A percentile compares a stretch with the other conserved stretches of the same genome.
Evolutionary conservation across 345 rosid genomes (phyloP).

Genomic region (Erysimum cheiranthoides): DNA sequence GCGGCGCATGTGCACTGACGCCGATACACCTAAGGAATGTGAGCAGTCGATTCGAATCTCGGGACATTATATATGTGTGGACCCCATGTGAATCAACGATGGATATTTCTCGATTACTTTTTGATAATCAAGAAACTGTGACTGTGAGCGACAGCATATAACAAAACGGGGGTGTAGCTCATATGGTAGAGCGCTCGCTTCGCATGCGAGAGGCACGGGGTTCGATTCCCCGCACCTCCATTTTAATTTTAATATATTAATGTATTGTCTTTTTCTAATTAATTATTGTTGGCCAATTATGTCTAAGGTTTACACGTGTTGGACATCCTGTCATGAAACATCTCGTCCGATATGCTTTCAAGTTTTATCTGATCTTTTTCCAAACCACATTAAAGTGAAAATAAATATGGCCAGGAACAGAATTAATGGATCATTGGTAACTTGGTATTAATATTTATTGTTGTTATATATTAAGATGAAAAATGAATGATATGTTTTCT

Average conservation of each 20-base stretch:
- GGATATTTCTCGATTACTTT: neutral
- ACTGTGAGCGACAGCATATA: accelerated
- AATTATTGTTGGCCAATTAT: neutral
- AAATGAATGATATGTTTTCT: neutral
- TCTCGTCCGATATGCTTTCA: neutral
- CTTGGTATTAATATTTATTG: neutral
- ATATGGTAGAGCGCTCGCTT: slow-evolving; percentile 91
- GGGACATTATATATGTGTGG: slow-evolving; percentile 2
- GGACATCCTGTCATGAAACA: neutral
- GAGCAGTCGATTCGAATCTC: slow-evolving; percentile 15
- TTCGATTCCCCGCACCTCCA: slow-evolving; percentile 75
- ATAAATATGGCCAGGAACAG: neutral
- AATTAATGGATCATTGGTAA: neutral
- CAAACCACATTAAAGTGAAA: neutral
- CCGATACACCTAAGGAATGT: slow-evolving; percentile 28
- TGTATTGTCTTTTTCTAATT: neutral
- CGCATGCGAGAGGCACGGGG: slow-evolving; percentile 93
- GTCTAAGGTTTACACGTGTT: neutral
- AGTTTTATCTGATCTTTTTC: neutral
- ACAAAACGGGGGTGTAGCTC: slow-evolving; percentile 64
- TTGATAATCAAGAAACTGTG: accelerated
- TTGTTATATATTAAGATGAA: neutral
- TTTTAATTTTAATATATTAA: neutral
- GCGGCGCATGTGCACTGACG: slow-evolving; percentile 43
- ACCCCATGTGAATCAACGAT: slow-evolving; percentile 18